These are phyloP conservation scores for Mucor ambiguus DNA, from an alignment of 371 early-diverging fungal species.

Conservation along the genomic window DNA sequence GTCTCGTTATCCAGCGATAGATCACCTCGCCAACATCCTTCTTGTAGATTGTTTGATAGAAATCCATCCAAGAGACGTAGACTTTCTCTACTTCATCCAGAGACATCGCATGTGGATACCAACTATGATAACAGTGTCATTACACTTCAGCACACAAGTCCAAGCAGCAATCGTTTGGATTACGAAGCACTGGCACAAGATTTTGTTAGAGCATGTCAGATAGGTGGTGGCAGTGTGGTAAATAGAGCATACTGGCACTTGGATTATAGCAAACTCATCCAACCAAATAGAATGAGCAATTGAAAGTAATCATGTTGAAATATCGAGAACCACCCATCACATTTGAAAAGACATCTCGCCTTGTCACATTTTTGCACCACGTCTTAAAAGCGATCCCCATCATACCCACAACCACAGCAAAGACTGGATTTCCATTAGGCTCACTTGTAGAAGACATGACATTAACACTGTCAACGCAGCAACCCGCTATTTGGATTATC, in stretches of 20 bases:
- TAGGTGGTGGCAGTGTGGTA: constrained; percentile 32
- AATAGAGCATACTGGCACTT: neutral
- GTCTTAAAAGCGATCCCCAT: constrained; percentile 35
- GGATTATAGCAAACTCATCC: neutral
- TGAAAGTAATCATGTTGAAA: constrained; percentile 43
- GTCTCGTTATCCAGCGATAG: neutral
- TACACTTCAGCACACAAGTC: constrained; percentile 17
- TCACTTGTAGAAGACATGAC: constrained; percentile 45
- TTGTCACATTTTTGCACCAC: constrained; percentile 47
- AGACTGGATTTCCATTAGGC: constrained; percentile 36
- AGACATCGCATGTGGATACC: constrained; percentile 11
- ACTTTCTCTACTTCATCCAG: constrained; percentile 42
- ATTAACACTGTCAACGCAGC: constrained; percentile 31
- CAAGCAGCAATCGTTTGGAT: constrained; percentile 31
- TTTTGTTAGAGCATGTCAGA: constrained; percentile 40
- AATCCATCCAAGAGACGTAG: constrained; percentile 44
- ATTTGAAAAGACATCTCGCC: constrained; percentile 37
- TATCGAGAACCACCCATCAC: constrained; percentile 49
- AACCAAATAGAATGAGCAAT: constrained; percentile 39
- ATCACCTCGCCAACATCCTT: neutral
- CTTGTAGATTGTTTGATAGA: constrained; percentile 34
- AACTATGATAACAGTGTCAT: constrained; percentile 32
- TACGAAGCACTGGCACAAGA: constrained; percentile 40
- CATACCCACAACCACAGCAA: constrained; percentile 5
- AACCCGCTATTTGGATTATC: constrained; percentile 42